These are phyloP conservation scores for Platanthera guangdongensis DNA, from an alignment of 106 monocot species.

Conservation along the genomic window DNA sequence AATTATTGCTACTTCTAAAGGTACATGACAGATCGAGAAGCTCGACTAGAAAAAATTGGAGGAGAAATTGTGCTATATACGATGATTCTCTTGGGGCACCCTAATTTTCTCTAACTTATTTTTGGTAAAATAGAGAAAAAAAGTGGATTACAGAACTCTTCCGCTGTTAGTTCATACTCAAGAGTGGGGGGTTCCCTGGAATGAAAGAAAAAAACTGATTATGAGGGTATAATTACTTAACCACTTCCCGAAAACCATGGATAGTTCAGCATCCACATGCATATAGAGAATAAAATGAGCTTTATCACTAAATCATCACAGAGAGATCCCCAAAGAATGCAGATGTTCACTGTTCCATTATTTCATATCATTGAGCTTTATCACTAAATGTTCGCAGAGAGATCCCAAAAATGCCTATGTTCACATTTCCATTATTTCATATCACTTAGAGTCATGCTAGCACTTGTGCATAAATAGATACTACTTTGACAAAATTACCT, in stretches of 20 bases:
- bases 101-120: no score
- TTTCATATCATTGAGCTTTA: not conserved
- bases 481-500: conserved; percentile 34
- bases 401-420: not conserved
- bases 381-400: not conserved
- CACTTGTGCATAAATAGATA: not conserved
- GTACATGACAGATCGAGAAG: no score
- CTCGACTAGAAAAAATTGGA: no score
- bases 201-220: no score
- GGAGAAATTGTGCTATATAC: no score
- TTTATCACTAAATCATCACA: not conserved
- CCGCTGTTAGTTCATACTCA: no score
- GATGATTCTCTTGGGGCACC: no score
- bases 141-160: no score
- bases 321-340: not conserved
- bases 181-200: no score
- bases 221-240: no score
- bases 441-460: not conserved
- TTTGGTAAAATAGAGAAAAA: no score
- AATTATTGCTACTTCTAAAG: no score
- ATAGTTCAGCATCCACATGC: not conserved
- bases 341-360: not conserved
- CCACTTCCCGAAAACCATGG: not conserved
- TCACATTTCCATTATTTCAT: not conserved
- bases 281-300: not conserved